These are phyloP conservation scores for Camelina laxa DNA, from an alignment of 345 rosid genomes.

Conservation along the genomic window DNA sequence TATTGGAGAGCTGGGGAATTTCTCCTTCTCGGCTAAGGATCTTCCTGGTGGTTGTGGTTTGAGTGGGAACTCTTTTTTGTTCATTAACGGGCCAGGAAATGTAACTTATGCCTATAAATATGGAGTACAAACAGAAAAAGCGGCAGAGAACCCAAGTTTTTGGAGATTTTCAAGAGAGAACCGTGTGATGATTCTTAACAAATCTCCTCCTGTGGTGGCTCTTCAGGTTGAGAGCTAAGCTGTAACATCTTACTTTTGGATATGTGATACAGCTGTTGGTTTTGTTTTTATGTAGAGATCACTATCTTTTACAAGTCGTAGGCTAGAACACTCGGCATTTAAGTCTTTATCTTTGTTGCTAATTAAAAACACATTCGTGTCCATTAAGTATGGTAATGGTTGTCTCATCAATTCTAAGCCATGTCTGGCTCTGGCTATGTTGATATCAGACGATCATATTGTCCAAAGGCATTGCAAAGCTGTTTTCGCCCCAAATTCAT, in stretches of 20 bases:
- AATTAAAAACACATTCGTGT: too few species aligned
- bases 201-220: neutral
- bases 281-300: too few species aligned
- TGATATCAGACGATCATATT: neutral
- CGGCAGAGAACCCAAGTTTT: neutral
- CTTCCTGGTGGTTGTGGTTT: slow-evolving; percentile 29
- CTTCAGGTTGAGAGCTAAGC: neutral
- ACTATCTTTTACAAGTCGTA: too few species aligned
- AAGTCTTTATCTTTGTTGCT: too few species aligned
- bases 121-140: neutral
- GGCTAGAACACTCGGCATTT: too few species aligned
- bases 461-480: neutral
- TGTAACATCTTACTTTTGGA: neutral
- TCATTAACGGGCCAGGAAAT: neutral
- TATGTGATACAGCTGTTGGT: too few species aligned
- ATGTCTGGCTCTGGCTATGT: neutral
- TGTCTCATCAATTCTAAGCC: neutral
- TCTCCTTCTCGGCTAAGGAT: neutral
- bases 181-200: neutral
- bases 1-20: neutral
- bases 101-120: neutral
- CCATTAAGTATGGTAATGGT: too few species aligned
- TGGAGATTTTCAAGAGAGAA: neutral
- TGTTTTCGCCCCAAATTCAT: neutral
- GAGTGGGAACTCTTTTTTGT: slow-evolving; percentile 21